These are phyloP conservation scores for Ceratocystis cubensis DNA, from an alignment of 2,329 filamentous ascomycete genomes.

Conservation along the genomic window DNA sequence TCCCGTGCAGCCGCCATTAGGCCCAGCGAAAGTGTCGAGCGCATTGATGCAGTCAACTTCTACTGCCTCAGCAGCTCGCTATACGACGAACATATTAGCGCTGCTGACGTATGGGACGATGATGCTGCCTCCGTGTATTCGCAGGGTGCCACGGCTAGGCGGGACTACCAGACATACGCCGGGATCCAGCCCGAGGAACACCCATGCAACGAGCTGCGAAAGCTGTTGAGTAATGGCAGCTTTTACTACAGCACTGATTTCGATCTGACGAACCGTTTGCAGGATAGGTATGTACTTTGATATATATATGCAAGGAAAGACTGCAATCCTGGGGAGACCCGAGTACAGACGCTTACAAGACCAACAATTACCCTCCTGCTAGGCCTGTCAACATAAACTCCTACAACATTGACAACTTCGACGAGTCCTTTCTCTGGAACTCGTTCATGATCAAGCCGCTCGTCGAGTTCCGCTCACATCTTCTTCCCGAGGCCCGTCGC, in stretches of 20 bases:
- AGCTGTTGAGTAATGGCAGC: constrained; percentile 80
- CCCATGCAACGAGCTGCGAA: constrained; percentile 80
- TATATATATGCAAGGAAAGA: too few species aligned
- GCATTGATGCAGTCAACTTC: constrained; percentile 78
- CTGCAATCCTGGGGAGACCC: too few species aligned
- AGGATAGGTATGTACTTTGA: constrained; percentile 52
- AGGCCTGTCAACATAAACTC: constrained; percentile 63
- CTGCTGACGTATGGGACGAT: constrained; percentile 39
- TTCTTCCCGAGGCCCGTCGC: constrained; percentile 61
- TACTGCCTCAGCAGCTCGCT: constrained; percentile 79
- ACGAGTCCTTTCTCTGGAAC: constrained; percentile 92
- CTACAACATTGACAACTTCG: constrained; percentile 84
- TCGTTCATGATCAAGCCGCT: constrained; percentile 95
- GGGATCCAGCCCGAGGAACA: constrained; percentile 56
- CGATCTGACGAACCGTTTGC: constrained; percentile 82
- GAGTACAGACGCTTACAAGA: too few species aligned
- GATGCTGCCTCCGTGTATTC: constrained; percentile 39
- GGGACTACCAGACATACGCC: constrained; percentile 19
- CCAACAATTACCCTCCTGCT: constrained; percentile 10
- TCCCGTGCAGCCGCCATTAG: constrained; percentile 67
- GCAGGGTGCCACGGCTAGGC: constrained; percentile 29
- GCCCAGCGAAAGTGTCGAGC: constrained; percentile 78
- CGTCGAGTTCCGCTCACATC: constrained; percentile 72
- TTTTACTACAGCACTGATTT: constrained; percentile 99
- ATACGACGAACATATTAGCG: constrained; percentile 62